Evolutionary conservation across 2,329 filamentous ascomycete genomes (phyloP), one percentile per base, ranked within the genome.

Genomic region (Juglanconis juglandina): DNA sequence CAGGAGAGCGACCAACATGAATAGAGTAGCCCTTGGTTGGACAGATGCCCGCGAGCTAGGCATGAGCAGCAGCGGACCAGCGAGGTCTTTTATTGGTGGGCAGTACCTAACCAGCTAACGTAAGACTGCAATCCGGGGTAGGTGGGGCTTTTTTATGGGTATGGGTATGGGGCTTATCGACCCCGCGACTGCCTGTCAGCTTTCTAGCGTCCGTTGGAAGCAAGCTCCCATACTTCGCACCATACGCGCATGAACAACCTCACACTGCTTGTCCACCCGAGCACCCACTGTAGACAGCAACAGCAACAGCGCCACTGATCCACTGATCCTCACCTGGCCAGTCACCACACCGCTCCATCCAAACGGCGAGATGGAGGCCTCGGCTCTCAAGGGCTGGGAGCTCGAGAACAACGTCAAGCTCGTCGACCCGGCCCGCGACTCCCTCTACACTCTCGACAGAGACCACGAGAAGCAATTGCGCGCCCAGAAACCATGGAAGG

Each of bases 351-450:
- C 13, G 34, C 24, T 11, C 37, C 6, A 30, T 41, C 42, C 34
- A 14, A 49, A 24, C 24, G 41, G 58, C 39, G 50, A 58, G 46
- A 63, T 63, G 61, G 58, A 63, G 39, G 58, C 57, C 58, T 52
- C 30, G 24, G 55, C 58, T 50, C 61, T 63, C 39, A 61, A 61
- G 14, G 61, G 53, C 51, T 63, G 61, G 61, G 94, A 96, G 82
- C 85, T 95, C 71, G 91, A 96, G 73, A 96, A 96, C 75, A 87
- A 89, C 63, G 80, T 92, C 76, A 84, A 88, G 72, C 85, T 97
- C 63, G 87, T 96, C 70, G 93, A 99, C 72, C 85, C 90, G 56
- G 86, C 86, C 67, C 90, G 92, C 70, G 95, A 99, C 76, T 92
- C 92, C 50, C 91, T 99, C 68, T 99, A 97, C 81, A 83, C 84